These are phyloP conservation scores for Leucoagaricus sp. DNA, from an alignment of 1,284 basidiomycete species.

Conservation along the genomic window DNA sequence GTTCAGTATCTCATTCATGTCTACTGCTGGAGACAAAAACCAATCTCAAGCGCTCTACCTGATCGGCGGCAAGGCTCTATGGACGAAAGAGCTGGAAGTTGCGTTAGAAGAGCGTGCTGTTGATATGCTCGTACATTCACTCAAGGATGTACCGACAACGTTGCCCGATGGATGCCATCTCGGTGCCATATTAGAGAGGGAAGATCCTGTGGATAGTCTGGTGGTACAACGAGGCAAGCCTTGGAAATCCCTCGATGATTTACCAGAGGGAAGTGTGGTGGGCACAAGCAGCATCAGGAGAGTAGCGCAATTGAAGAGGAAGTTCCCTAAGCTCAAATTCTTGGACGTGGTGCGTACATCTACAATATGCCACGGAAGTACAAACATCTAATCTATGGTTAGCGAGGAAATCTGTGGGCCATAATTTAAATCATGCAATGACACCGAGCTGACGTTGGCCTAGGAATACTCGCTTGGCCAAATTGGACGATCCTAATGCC, in stretches of 20 bases:
- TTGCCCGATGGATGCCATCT: conserved; percentile 86
- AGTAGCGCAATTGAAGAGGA: conserved; percentile 87
- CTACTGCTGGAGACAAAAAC: conserved; percentile 92
- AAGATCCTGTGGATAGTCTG: conserved; percentile 88
- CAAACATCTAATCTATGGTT: not conserved
- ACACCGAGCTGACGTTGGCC: conserved; percentile 11
- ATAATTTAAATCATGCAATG: not conserved
- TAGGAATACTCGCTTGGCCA: conserved; percentile 87
- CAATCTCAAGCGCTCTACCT: conserved; percentile 80
- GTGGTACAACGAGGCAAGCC: conserved; percentile 81
- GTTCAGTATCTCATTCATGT: conserved; percentile 84
- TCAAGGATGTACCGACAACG: conserved; percentile 94
- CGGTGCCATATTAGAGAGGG: conserved; percentile 84
- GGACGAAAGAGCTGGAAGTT: conserved; percentile 95
- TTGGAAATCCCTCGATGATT: conserved; percentile 80
- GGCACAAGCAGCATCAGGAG: conserved; percentile 94
- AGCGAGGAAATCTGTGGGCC: conserved; percentile 83
- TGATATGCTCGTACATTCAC: conserved; percentile 92
- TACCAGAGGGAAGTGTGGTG: conserved; percentile 88
- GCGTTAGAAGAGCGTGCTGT: conserved; percentile 73
- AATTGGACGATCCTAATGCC: conserved; percentile 85
- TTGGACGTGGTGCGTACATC: conserved; percentile 79
- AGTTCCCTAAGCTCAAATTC: conserved; percentile 82
- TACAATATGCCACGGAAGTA: not conserved
- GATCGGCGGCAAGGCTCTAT: conserved; percentile 86